Conservation (phyloP, 345 rosid genomes). For the Salix arbutifolia region DNA sequence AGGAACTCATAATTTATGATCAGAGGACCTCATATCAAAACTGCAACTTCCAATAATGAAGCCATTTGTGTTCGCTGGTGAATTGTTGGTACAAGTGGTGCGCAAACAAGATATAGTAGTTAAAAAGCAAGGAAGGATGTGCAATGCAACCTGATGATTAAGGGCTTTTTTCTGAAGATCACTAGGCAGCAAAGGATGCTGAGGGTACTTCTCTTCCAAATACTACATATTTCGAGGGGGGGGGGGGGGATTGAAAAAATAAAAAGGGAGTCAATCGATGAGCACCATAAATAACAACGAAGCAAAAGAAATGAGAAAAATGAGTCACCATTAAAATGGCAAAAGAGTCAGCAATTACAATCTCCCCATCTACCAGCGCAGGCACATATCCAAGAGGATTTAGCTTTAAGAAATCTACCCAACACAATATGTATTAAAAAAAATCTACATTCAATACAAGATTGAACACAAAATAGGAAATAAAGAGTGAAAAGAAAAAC, state of each 20-base stretch:
- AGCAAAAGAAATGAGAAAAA: not conserved
- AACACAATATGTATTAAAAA: constrained; percentile 5
- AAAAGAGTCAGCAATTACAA: constrained; percentile 63
- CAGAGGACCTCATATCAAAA: no score
- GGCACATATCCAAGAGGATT: constrained; percentile 85
- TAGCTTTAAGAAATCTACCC: constrained; percentile 58
- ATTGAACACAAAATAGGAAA: not conserved
- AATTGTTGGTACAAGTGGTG: not conserved
- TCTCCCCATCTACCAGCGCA: constrained; percentile 65
- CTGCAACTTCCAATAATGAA: no score
- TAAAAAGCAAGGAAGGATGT: not conserved
- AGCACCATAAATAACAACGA: not conserved
- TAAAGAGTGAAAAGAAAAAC: not conserved
- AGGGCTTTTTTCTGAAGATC: constrained; percentile 59
- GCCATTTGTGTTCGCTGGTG: no score
- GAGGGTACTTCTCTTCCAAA: constrained; percentile 80
- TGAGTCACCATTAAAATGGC: constrained; percentile 58
- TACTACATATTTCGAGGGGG: constrained; percentile 33
- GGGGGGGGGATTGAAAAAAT: not conserved
- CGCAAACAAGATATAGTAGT: not conserved
- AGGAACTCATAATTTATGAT: no score
- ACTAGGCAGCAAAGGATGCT: constrained; percentile 57
- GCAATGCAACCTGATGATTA: constrained; percentile 53
- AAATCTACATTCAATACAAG: not conserved
- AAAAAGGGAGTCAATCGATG: not conserved